These are phyloP conservation scores for Citrus reticulata DNA, from an alignment of 345 rosid genomes.

Conservation along the genomic window DNA sequence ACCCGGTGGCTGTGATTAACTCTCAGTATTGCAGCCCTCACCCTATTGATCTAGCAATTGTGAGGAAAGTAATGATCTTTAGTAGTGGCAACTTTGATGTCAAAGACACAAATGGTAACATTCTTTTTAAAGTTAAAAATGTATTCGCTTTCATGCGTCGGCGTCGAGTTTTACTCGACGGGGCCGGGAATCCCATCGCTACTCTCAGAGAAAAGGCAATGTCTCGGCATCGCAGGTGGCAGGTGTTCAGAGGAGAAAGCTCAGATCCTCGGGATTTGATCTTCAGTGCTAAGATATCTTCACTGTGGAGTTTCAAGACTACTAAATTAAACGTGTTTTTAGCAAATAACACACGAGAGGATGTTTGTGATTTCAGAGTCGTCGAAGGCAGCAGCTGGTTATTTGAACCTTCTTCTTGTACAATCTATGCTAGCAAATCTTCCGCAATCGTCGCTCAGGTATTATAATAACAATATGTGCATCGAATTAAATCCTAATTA, in stretches of 20 bases:
- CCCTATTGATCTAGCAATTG: slow-evolving; percentile 32
- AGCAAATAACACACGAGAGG: slow-evolving; percentile 13
- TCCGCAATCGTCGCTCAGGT: slow-evolving; percentile 18
- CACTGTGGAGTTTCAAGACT: background rate
- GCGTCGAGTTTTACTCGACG: slow-evolving; percentile 26
- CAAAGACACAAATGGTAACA: slow-evolving; percentile 31
- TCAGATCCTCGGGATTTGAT: slow-evolving; percentile 11
- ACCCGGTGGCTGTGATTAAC: background rate
- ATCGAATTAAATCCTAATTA: no score
- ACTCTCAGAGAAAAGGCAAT: slow-evolving; percentile 33
- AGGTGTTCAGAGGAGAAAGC: slow-evolving; percentile 25
- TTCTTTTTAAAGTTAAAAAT: slow-evolving; percentile 32
- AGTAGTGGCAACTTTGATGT: slow-evolving; percentile 36
- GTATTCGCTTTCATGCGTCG: slow-evolving; percentile 10
- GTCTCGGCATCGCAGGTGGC: slow-evolving; percentile 21
- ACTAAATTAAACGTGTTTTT: slow-evolving; percentile 9
- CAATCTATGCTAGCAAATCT: slow-evolving; percentile 13
- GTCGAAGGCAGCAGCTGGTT: slow-evolving; percentile 16
- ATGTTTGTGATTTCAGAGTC: slow-evolving; percentile 18
- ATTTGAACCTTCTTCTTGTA: slow-evolving; percentile 8
- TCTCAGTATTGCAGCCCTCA: slow-evolving; percentile 30
- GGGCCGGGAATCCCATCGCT: slow-evolving; percentile 25
- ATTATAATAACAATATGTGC: background rate
- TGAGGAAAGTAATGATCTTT: slow-evolving; percentile 28
- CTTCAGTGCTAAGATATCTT: slow-evolving; percentile 14